A percentile compares a stretch with the other conserved stretches of the same genome.
phyloP scores from a whole-genome alignment of 768 basidiomycete genomes.

The Phlebiopsis gigantea region DNA sequence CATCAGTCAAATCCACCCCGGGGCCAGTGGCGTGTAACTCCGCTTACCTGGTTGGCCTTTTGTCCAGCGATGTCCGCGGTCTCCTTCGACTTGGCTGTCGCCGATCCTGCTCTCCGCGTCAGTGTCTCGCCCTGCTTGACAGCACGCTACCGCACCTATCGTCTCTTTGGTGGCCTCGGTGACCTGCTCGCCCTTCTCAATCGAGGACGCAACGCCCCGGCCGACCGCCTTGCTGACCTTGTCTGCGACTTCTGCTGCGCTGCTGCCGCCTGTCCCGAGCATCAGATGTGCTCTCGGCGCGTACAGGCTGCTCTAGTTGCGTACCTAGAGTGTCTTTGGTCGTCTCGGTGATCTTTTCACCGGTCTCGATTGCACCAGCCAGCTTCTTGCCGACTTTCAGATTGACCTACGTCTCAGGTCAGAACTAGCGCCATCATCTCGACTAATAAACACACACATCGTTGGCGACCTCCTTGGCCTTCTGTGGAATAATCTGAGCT shows the following conservation, averaged over 20 bases:
- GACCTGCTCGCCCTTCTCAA: constrained; percentile 37
- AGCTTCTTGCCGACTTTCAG: constrained; percentile 32
- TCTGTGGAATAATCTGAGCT: constrained; percentile 33
- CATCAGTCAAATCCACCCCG: no score
- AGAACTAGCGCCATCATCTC: not conserved
- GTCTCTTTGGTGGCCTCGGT: constrained; percentile 34
- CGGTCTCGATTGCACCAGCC: constrained; percentile 36
- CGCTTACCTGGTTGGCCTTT: constrained; percentile 35
- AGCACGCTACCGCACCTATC: constrained; percentile 23
- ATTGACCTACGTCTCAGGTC: constrained; percentile 29
- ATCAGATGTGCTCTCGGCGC: not conserved
- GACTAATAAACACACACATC: constrained; percentile 23
- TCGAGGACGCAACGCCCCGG: constrained; percentile 32
- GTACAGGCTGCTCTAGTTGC: not conserved
- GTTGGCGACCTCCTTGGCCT: constrained; percentile 32
- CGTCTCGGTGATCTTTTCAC: constrained; percentile 32
- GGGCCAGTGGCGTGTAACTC: no score
- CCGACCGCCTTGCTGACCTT: constrained; percentile 38
- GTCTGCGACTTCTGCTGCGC: constrained; percentile 8
- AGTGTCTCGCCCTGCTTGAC: not conserved
- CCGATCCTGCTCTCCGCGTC: not conserved
- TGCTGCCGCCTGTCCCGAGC: not conserved
- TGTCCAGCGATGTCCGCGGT: constrained; percentile 28
- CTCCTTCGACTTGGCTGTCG: constrained; percentile 29
- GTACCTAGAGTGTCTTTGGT: constrained; percentile 33